Evolutionary conservation across 2,329 filamentous ascomycete genomes (phyloP).

Genomic region (Aspergillus sp.): DNA sequence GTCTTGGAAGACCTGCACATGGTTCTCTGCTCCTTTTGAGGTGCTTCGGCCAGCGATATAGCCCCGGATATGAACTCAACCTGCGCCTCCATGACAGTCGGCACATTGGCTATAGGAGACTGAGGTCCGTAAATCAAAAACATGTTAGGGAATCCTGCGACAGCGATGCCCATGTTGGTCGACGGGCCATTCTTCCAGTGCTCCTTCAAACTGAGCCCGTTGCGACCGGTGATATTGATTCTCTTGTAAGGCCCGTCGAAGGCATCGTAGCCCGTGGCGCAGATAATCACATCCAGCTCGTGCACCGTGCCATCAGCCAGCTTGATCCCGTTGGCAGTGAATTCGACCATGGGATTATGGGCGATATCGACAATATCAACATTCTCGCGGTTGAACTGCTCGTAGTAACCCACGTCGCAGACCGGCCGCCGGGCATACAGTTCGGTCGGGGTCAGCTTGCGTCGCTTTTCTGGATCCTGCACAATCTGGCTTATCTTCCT

Average conservation of each 20-base stretch:
- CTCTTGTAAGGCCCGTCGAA: slow-evolving; percentile 38
- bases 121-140: slow-evolving; percentile 44
- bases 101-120: slow-evolving; percentile 35
- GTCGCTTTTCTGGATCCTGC: slow-evolving; percentile 30
- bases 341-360: slow-evolving; percentile 10
- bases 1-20: background rate
- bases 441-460: slow-evolving; percentile 23
- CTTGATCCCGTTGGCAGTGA: slow-evolving; percentile 38
- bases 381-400: slow-evolving; percentile 40
- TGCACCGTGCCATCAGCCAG: slow-evolving; percentile 34
- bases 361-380: slow-evolving; percentile 46
- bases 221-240: slow-evolving; percentile 29
- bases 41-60: background rate
- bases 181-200: slow-evolving; percentile 24
- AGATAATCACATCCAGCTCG: slow-evolving; percentile 27
- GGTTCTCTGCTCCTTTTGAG: background rate
- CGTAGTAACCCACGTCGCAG: slow-evolving; percentile 23
- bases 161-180: slow-evolving; percentile 9
- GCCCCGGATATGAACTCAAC: slow-evolving; percentile 11
- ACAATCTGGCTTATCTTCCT: slow-evolving; percentile 33
- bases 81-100: slow-evolving; percentile 30
- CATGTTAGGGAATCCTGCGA: slow-evolving; percentile 45
- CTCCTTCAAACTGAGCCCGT: slow-evolving; percentile 12
- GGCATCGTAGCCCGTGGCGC: slow-evolving; percentile 32
- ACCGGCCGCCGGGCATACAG: slow-evolving; percentile 20